Base-by-base conservation (phyloP, 2,329 filamentous ascomycete genomes). In the Trichoderma hamatum region DNA sequence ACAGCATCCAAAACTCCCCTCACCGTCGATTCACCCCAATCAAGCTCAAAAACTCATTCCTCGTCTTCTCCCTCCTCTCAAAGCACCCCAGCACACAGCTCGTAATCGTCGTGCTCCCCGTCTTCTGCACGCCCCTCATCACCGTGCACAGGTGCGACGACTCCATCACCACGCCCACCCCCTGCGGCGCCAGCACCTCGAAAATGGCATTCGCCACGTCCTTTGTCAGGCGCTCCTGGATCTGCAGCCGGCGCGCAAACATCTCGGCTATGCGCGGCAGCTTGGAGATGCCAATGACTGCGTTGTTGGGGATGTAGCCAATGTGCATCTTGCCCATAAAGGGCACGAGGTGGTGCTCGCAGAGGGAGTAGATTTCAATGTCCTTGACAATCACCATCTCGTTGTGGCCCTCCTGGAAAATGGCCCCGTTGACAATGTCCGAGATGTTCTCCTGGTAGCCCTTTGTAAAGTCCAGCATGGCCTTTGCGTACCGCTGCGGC, bases 311-410 rank as follows among this genome's bases (percentile, higher is more conserved):
- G 72, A 99, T 98, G 81, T 99, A 99, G 69, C 94, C 96, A 75
- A 99, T 98, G 82, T 99, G 96, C 93, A 99, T 98, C 93, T 97
- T 98, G 75, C 96, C 96, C 3, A 88, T 95, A 76, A 99, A 99
- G 0, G 96, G 96, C 9, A 99, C 95, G 78, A 99, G 86, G 78
- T 99, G 96, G 79, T 99, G 96, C 83, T 99, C 96, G 84, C 96
- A 99, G 54, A 98, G 84, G 72, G 92, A 95, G 80, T 94, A 97
- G 14, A 98, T 88, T 78, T 97, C 94, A 76, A 99, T 98, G 76
- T 98, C 94, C 82, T 97, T 97, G 70, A 99, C 93, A 75, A 98
- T 97, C 34, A 99, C 94, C 82, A 99, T 88, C 81, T 99, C 96
- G 76, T 97, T 96, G 77, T 98, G 95, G 71, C 95, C 93, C 79